Conservation (phyloP, 805 yeast genomes). For the Candida dendrica region DNA sequence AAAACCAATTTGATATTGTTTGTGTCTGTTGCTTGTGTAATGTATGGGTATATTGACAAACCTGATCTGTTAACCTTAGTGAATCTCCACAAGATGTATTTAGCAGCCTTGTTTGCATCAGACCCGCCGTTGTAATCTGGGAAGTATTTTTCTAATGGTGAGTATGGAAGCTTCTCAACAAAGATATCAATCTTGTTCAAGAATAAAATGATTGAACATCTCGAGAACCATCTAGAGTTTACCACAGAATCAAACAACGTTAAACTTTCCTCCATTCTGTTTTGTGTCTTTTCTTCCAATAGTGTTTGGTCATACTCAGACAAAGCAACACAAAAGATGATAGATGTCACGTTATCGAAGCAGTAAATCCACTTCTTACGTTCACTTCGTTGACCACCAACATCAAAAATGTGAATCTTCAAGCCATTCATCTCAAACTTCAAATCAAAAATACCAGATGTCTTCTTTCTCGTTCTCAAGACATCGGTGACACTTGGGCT, state of each 20-base stretch:
- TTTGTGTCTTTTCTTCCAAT: slow-evolving; percentile 68
- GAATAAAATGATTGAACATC: slow-evolving; percentile 80
- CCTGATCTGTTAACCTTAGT: slow-evolving; percentile 79
- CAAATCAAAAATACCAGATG: slow-evolving; percentile 87
- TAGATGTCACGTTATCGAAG: slow-evolving; percentile 84
- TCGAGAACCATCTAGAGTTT: slow-evolving; percentile 86
- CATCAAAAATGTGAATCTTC: slow-evolving; percentile 66
- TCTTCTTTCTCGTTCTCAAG: slow-evolving; percentile 81
- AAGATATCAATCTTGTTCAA: slow-evolving; percentile 87
- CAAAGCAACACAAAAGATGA: slow-evolving; percentile 85
- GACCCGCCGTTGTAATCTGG: slow-evolving; percentile 91
- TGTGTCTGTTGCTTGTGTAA: slow-evolving; percentile 93
- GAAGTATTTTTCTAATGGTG: slow-evolving; percentile 77
- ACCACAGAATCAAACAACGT: slow-evolving; percentile 85
- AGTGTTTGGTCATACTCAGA: slow-evolving; percentile 87
- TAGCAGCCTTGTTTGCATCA: slow-evolving; percentile 84
- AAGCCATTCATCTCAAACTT: slow-evolving; percentile 67
- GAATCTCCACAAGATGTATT: slow-evolving; percentile 86
- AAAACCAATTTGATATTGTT: slow-evolving; percentile 80
- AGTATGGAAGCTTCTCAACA: slow-evolving; percentile 72
- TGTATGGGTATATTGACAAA: slow-evolving; percentile 78
- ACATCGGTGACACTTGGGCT: slow-evolving; percentile 73
- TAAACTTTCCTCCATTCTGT: slow-evolving; percentile 74
- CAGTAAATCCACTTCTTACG: slow-evolving; percentile 97
- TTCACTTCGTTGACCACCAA: slow-evolving; percentile 94